Percentiles rank a stretch among this genome's conserved stretches.
phyloP scores from a whole-genome alignment of 305 asterid species.

The Nicotiana rustica region DNA sequence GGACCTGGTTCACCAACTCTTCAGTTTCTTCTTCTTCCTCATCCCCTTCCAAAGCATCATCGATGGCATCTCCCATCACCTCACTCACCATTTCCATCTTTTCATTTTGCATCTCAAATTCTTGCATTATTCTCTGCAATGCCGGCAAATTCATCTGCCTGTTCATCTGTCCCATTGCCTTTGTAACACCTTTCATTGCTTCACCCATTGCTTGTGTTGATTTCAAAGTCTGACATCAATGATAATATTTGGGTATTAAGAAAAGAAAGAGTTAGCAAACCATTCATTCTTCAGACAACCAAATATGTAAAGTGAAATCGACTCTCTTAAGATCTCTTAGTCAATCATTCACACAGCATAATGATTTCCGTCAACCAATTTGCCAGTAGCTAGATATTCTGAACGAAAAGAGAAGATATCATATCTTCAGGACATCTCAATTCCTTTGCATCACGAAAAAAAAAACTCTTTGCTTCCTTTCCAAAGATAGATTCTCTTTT shows the following conservation, averaged over 20 bases:
- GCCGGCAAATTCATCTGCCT: slow-evolving; percentile 99
- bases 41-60: slow-evolving; percentile 98
- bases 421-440: not conserved
- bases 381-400: not conserved
- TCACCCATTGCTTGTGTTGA: slow-evolving; percentile 99
- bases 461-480: not conserved
- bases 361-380: not conserved
- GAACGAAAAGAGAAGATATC: not conserved
- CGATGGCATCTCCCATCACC: slow-evolving; percentile 96
- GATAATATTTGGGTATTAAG: slow-evolving; percentile 1
- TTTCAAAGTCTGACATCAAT: slow-evolving; percentile 72
- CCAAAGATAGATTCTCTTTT: not conserved
- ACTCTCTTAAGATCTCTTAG: not conserved
- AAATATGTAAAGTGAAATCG: not conserved
- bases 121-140: slow-evolving; percentile 97
- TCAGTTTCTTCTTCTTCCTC: slow-evolving; percentile 99
- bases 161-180: slow-evolving; percentile 99
- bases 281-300: slow-evolving; percentile 9
- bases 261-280: slow-evolving; percentile 12
- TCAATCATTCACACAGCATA: slow-evolving; percentile 21
- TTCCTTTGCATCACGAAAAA: not conserved
- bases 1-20: slow-evolving; percentile 95
- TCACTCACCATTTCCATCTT: slow-evolving; percentile 97
- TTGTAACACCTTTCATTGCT: slow-evolving; percentile 99
- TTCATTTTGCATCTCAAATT: slow-evolving; percentile 95